phyloP scores from a whole-genome alignment of 2,329 filamentous ascomycete species.

The Bipolaris zeicola region DNA sequence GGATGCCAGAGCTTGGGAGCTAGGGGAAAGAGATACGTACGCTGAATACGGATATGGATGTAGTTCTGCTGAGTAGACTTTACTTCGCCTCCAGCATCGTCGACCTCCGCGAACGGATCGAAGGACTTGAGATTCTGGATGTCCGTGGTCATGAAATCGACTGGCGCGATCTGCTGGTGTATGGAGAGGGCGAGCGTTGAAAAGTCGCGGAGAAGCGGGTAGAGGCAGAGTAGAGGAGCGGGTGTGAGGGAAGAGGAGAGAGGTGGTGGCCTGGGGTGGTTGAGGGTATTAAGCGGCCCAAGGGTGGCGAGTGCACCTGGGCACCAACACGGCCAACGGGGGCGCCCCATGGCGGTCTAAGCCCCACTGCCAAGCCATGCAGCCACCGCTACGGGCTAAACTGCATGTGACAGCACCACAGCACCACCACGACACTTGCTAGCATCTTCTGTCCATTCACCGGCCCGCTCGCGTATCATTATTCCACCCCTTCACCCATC shows the following conservation, averaged over 20 bases:
- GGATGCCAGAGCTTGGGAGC: not conserved
- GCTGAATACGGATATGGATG: conserved; percentile 99
- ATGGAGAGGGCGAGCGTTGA: conserved; percentile 5
- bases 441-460: not conserved
- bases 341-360: conserved; percentile 13
- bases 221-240: conserved; percentile 9
- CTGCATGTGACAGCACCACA: not conserved
- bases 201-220: conserved; percentile 8
- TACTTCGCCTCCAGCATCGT: conserved; percentile 96
- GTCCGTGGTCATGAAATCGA: conserved; percentile 46
- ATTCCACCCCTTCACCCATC: not conserved
- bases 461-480: not conserved
- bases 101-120: conserved; percentile 99
- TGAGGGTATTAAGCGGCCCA: conserved; percentile 13
- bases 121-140: conserved; percentile 54
- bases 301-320: conserved; percentile 15
- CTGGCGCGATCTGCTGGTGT: conserved; percentile 36
- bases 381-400: not conserved
- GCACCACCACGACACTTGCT: not conserved
- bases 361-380: conserved; percentile 12
- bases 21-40: conserved; percentile 65
- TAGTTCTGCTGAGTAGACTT: conserved; percentile 91
- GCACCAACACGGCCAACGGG: conserved; percentile 1
- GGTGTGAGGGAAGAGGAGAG: conserved; percentile 4
- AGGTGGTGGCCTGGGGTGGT: not conserved